Conservation (phyloP, 1,284 basidiomycete species). For the Testicularia cyperi region DNA sequence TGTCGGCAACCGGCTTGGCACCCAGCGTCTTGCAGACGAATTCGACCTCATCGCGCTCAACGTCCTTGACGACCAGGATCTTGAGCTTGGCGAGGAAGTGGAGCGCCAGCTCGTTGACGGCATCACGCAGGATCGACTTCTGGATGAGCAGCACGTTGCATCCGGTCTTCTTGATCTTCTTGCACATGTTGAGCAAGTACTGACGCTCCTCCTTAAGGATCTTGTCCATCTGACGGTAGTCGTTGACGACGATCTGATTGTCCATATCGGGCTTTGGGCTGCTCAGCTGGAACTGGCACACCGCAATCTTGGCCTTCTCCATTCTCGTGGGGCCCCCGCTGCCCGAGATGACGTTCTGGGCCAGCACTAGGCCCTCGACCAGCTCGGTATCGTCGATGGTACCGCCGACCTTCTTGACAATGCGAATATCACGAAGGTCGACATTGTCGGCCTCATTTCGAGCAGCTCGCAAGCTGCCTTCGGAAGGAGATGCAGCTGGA, state of each 20-base stretch:
- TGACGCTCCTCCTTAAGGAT: constrained; percentile 98
- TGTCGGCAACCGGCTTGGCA: constrained; percentile 94
- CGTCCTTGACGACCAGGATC: constrained; percentile 95
- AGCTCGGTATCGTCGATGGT: constrained; percentile 99
- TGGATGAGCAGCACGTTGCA: constrained; percentile 99
- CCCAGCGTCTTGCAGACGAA: constrained; percentile 93
- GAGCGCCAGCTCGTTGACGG: constrained; percentile 96
- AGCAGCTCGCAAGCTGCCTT: not conserved
- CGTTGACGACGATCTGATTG: constrained; percentile 98
- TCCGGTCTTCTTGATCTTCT: constrained; percentile 98
- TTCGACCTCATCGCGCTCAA: constrained; percentile 98
- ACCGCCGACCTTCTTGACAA: constrained; percentile 98
- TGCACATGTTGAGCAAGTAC: constrained; percentile 96
- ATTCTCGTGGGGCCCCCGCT: constrained; percentile 92
- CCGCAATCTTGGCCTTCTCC: constrained; percentile 97
- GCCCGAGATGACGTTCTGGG: constrained; percentile 87
- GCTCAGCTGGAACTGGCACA: constrained; percentile 97
- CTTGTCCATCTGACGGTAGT: constrained; percentile 99
- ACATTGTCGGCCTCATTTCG: constrained; percentile 63
- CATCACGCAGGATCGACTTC: constrained; percentile 97
- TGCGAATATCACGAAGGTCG: constrained; percentile 90
- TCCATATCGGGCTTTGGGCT: constrained; percentile 99
- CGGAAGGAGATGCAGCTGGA: not conserved
- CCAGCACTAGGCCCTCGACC: constrained; percentile 91
- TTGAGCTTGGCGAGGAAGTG: constrained; percentile 97